Conservation (phyloP, 2,329 filamentous ascomycete species). For the Apiospora aurea region DNA sequence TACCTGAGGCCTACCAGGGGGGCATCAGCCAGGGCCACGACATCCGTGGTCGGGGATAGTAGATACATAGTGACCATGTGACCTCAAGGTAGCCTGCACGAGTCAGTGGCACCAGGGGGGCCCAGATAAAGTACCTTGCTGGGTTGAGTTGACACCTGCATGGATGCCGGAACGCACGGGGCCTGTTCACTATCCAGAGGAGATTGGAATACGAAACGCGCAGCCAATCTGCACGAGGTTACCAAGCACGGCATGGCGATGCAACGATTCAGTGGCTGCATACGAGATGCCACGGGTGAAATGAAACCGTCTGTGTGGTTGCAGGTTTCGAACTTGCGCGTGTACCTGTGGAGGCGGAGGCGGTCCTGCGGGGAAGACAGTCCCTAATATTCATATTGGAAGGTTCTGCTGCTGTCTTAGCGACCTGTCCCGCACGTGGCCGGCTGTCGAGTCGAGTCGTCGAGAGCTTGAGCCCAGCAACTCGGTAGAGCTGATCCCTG, state of each 20-base stretch:
- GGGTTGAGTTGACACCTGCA: background rate
- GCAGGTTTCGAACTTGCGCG: background rate
- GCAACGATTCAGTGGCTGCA: slow-evolving; percentile 1
- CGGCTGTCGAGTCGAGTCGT: background rate
- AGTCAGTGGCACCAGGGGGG: background rate
- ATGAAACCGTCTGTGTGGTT: background rate
- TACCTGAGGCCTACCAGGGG: background rate
- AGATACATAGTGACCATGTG: too few species aligned
- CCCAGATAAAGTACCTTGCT: background rate
- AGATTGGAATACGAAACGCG: too few species aligned
- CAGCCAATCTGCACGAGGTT: background rate
- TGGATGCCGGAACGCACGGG: background rate
- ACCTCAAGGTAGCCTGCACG: background rate
- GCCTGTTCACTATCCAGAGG: background rate
- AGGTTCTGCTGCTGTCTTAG: too few species aligned
- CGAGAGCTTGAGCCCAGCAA: background rate
- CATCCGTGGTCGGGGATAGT: too few species aligned
- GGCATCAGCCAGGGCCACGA: background rate
- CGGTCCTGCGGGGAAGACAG: too few species aligned
- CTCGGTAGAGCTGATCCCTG: background rate
- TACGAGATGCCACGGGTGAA: background rate
- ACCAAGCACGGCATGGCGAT: background rate
- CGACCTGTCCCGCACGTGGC: background rate
- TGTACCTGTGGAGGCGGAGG: background rate
- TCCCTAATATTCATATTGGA: too few species aligned